These are phyloP conservation scores for Eucalyptus tenuipes DNA, from an alignment of 345 rosid species.

Conservation along the genomic window DNA sequence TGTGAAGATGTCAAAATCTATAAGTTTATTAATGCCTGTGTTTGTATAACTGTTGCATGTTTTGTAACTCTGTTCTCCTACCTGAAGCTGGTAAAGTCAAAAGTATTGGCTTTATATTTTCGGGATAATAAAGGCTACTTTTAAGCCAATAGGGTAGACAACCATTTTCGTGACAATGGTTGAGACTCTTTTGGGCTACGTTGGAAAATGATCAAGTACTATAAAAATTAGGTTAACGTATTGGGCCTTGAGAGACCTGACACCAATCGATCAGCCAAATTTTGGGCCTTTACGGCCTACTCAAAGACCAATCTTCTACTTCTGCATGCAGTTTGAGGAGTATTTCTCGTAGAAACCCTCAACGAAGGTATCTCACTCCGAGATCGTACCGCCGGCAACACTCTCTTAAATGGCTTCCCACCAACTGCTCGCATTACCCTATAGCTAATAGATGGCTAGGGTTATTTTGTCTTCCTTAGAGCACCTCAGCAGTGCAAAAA, in stretches of 20 bases:
- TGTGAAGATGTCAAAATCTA: background rate
- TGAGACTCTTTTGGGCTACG: background rate
- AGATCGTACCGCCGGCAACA: too few relatives aligned
- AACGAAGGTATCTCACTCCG: too few relatives aligned
- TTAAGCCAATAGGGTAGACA: background rate
- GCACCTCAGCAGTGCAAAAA: too few relatives aligned
- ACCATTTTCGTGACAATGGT: background rate
- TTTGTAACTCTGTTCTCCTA: background rate
- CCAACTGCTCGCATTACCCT: too few relatives aligned
- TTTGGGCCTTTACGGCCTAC: background rate
- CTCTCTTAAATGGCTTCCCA: too few relatives aligned
- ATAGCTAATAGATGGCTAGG: accelerated
- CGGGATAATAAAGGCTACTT: background rate
- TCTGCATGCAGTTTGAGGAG: too few relatives aligned
- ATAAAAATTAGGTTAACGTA: background rate
- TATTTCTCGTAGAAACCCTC: too few relatives aligned
- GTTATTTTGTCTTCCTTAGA: too few relatives aligned
- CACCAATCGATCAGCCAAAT: background rate
- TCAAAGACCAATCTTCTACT: background rate
- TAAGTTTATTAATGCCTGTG: background rate
- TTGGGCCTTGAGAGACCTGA: background rate
- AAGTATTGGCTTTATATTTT: background rate
- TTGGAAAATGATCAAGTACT: background rate
- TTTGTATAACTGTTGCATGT: background rate
- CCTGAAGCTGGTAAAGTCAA: background rate